Percentiles rank a stretch among this genome's conserved stretches.
Evolutionary conservation across 2,329 filamentous ascomycete genomes (phyloP).

Genomic region (Fusarium abutilonis): DNA sequence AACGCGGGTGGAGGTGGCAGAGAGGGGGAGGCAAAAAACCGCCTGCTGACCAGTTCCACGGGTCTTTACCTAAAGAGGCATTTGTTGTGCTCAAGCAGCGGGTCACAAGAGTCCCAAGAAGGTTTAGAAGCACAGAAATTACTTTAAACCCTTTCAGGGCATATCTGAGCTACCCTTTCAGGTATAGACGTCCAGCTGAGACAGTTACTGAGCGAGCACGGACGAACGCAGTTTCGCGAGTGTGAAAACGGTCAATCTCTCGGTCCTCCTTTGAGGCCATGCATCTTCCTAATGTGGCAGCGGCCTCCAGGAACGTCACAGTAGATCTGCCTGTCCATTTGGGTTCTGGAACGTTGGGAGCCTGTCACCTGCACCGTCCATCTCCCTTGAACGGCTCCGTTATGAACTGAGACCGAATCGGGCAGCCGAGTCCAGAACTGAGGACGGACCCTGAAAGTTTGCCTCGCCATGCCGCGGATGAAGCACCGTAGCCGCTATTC

Average conservation of each 20-base stretch:
- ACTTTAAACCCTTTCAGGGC: constrained; percentile 22
- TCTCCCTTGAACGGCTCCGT: constrained; percentile 36
- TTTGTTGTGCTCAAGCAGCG: constrained; percentile 39
- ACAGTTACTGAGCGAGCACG: constrained; percentile 29
- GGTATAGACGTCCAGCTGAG: constrained; percentile 7
- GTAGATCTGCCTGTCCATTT: constrained; percentile 24
- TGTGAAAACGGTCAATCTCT: constrained; percentile 37
- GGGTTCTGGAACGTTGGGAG: constrained; percentile 41
- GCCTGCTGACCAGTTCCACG: constrained; percentile 44
- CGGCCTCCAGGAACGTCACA: constrained; percentile 10
- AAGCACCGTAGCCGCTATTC: constrained; percentile 40
- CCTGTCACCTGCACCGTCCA: constrained; percentile 32
- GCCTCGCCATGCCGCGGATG: constrained; percentile 35
- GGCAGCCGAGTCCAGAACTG: constrained; percentile 36
- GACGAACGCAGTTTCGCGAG: constrained; percentile 25
- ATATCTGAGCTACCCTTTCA: constrained; percentile 14
- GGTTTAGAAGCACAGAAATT: not conserved
- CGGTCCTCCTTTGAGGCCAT: constrained; percentile 16
- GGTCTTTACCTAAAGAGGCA: constrained; percentile 41
- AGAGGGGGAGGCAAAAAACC: constrained; percentile 45
- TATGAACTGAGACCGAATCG: constrained; percentile 31
- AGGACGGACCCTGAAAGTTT: constrained; percentile 20
- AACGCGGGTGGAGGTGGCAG: constrained; percentile 42
- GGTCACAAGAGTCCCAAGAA: constrained; percentile 14
- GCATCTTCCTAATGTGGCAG: constrained; percentile 20